Conservation (phyloP, 2,329 filamentous ascomycete genomes). For the Stagonosporopsis tanaceti region DNA sequence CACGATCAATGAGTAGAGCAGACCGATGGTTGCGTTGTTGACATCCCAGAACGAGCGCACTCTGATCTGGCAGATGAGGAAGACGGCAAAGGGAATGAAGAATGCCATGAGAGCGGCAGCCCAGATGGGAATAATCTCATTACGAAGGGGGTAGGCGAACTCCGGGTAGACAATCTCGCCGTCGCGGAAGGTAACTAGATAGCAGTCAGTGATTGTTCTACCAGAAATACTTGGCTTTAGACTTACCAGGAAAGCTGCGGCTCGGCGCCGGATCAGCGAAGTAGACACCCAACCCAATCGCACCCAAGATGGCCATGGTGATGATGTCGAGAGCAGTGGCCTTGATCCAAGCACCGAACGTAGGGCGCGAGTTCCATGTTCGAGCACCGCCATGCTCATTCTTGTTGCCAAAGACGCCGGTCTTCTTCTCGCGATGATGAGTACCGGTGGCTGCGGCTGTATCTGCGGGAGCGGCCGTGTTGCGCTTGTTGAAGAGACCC, state of each 20-base stretch:
- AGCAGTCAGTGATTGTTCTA: neutral
- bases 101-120: slow-evolving; percentile 71
- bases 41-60: slow-evolving; percentile 61
- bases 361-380: slow-evolving; percentile 54
- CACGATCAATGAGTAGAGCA: slow-evolving; percentile 73
- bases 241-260: slow-evolving; percentile 67
- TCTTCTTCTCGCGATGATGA: slow-evolving; percentile 39
- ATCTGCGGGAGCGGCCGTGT: slow-evolving; percentile 45
- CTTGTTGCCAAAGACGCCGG: slow-evolving; percentile 36
- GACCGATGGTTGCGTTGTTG: slow-evolving; percentile 74
- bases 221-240: neutral
- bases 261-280: slow-evolving; percentile 70
- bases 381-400: slow-evolving; percentile 23
- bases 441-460: slow-evolving; percentile 45
- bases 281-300: slow-evolving; percentile 73
- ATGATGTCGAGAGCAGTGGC: slow-evolving; percentile 71
- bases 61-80: slow-evolving; percentile 72
- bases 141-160: slow-evolving; percentile 74
- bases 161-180: slow-evolving; percentile 73
- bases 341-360: slow-evolving; percentile 75
- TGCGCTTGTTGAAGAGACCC: slow-evolving; percentile 51
- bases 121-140: slow-evolving; percentile 74
- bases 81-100: slow-evolving; percentile 70
- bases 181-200: slow-evolving; percentile 65
- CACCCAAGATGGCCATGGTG: slow-evolving; percentile 72